Evolutionary conservation across 768 basidiomycete species (phyloP).

Genomic region (Lactarius akahatsu): DNA sequence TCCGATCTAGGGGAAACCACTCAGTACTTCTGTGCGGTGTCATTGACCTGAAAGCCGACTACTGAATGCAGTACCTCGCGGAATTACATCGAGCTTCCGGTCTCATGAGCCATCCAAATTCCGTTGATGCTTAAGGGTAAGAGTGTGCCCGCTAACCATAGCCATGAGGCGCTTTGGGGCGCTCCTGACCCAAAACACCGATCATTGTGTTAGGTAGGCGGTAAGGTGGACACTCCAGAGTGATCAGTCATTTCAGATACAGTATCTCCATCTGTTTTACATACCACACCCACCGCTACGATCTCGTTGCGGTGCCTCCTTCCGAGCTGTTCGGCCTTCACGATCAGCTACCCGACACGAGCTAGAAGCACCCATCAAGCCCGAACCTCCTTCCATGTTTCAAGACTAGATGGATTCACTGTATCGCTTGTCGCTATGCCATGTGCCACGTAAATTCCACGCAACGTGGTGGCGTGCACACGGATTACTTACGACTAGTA

Average conservation of each 20-base stretch:
- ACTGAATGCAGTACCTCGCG: not conserved
- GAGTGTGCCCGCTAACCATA: not conserved
- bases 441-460: slow-evolving; percentile 1
- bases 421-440: not conserved
- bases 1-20: not conserved
- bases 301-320: not conserved
- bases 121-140: not conserved
- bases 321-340: not conserved
- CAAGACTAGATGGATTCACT: not conserved
- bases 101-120: not conserved
- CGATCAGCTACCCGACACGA: not conserved
- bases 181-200: not conserved
- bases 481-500: not conserved
- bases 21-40: not conserved
- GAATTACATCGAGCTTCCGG: not conserved
- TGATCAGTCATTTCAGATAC: not conserved
- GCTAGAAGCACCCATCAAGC: not conserved
- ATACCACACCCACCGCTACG: not conserved
- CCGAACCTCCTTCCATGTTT: not conserved
- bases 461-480: not conserved
- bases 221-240: slow-evolving; percentile 2
- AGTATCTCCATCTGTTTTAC: not conserved
- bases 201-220: slow-evolving; percentile 11
- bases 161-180: slow-evolving; percentile 6
- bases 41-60: not conserved